Percentiles rank a stretch among this genome's conserved stretches.
Evolutionary conservation across 495 filamentous ascomycete genomes (phyloP).

Genomic region (Cercophora newfieldiana): DNA sequence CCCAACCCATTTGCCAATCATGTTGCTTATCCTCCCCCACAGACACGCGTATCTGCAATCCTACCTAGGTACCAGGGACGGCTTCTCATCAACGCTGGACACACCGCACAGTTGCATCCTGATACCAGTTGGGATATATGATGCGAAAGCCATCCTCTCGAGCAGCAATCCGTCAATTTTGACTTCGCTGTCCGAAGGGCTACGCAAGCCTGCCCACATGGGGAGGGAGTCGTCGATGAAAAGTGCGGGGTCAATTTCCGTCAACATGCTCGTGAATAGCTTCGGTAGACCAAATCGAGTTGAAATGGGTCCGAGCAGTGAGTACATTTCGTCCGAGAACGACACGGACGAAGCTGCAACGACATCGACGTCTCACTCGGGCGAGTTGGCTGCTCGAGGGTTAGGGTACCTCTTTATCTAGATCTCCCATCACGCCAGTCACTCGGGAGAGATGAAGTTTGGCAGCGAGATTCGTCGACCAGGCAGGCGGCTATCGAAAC

Average conservation of each 20-base stretch:
- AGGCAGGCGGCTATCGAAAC: slow-evolving; percentile 16
- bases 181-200: too few species aligned
- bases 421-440: background rate
- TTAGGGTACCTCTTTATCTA: background rate
- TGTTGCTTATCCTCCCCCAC: background rate
- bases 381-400: too few species aligned
- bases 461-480: background rate
- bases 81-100: background rate
- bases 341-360: background rate
- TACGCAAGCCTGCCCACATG: too few species aligned
- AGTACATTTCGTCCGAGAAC: background rate
- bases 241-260: too few species aligned
- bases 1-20: background rate
- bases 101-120: background rate
- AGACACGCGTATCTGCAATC: background rate
- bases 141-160: background rate
- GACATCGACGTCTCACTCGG: background rate
- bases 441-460: background rate
- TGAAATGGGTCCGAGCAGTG: background rate
- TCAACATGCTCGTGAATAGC: too few species aligned
- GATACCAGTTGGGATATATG: background rate
- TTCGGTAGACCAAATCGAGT: too few species aligned
- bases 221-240: too few species aligned
- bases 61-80: too few species aligned
- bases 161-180: too few species aligned